These are phyloP conservation scores for Tolypocladium ovalisporum DNA, from an alignment of 2,329 filamentous ascomycete genomes.

Conservation along the genomic window DNA sequence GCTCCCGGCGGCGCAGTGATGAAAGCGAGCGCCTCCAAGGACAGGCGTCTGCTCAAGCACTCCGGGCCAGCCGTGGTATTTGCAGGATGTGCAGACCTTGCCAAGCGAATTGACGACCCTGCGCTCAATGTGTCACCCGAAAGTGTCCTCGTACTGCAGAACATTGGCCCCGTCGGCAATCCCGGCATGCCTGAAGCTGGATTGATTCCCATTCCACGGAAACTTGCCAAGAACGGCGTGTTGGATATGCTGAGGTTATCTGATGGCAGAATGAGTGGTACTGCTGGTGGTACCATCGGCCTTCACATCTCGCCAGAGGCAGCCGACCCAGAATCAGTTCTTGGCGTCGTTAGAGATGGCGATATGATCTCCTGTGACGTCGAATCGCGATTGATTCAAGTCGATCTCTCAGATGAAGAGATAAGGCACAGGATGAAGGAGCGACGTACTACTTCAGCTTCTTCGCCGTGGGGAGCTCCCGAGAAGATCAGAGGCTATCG, in stretches of 20 bases:
- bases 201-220: conserved; percentile 55
- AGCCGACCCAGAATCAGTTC: conserved; percentile 60
- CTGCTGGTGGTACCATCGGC: conserved; percentile 81
- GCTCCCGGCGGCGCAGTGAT: conserved; percentile 75
- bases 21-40: conserved; percentile 80
- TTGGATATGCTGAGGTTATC: conserved; percentile 75
- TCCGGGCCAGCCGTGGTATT: conserved; percentile 50
- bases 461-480: conserved; percentile 8
- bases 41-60: conserved; percentile 45
- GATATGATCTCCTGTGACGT: conserved; percentile 73
- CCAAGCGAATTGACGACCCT: conserved; percentile 45
- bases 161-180: conserved; percentile 81
- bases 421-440: conserved; percentile 25
- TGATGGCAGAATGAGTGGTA: conserved; percentile 79
- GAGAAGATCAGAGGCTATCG: conserved; percentile 37
- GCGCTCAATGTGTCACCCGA: conserved; percentile 49
- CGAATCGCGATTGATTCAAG: conserved; percentile 46
- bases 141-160: conserved; percentile 69
- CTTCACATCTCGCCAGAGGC: conserved; percentile 83
- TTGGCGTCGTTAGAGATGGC: conserved; percentile 66
- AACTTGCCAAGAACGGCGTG: conserved; percentile 63
- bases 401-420: conserved; percentile 59
- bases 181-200: conserved; percentile 89
- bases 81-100: conserved; percentile 64
- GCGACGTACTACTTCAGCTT: conserved; percentile 5